Conservation (phyloP, 2,329 filamentous ascomycete species). For the Calonectria multiphialidica region DNA sequence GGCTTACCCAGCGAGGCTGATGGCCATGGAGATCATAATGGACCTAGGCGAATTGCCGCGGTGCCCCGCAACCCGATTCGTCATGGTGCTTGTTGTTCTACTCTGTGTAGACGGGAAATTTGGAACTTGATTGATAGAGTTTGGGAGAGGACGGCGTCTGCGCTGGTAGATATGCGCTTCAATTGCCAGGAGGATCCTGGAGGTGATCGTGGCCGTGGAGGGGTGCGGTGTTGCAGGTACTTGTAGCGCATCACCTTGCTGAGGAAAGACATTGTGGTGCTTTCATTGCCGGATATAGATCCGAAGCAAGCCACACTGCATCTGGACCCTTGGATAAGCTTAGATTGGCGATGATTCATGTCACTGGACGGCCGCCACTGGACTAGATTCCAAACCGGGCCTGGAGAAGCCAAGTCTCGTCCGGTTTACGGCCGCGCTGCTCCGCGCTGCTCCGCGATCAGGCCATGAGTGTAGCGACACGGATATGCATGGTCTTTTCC, state of each 20-base stretch:
- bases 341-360: neutral
- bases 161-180: neutral
- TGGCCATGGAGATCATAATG: constrained; percentile 22
- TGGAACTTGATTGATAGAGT: neutral
- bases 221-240: neutral
- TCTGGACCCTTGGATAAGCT: neutral
- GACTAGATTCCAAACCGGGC: neutral
- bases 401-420: neutral
- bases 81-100: neutral
- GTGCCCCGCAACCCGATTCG: constrained; percentile 13
- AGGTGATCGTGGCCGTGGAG: neutral
- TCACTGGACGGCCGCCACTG: neutral
- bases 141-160: no score
- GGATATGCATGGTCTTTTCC: neutral
- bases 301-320: neutral
- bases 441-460: neutral
- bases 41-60: constrained; percentile 25
- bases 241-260: neutral
- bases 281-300: neutral
- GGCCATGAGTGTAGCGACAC: neutral
- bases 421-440: neutral
- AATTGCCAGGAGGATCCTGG: neutral
- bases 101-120: neutral
- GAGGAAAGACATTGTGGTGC: neutral
- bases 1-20: constrained; percentile 24